phyloP scores from a whole-genome alignment of 2,329 filamentous ascomycete genomes.

The Penicillium concentricum region DNA sequence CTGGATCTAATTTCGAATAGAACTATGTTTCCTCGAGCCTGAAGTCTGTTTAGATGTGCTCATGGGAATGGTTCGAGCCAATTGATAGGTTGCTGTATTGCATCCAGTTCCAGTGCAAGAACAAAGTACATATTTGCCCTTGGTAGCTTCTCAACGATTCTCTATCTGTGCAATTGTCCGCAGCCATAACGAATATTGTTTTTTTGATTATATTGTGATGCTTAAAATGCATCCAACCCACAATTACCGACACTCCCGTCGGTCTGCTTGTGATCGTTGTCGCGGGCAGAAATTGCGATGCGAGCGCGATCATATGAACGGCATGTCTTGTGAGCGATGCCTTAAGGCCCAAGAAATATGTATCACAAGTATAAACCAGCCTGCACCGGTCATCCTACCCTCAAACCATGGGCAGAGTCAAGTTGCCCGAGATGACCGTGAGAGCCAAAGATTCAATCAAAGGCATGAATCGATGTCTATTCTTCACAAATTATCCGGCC shows the following conservation, averaged over 20 bases:
- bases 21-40: background rate
- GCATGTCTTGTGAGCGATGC: conserved; percentile 24
- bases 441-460: background rate
- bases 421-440: background rate
- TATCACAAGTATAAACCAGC: conserved; percentile 20
- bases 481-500: conserved; percentile 13
- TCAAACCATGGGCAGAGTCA: background rate
- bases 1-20: conserved; percentile 1
- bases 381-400: conserved; percentile 2
- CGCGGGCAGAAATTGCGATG: conserved; percentile 26
- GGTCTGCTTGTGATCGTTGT: conserved; percentile 26
- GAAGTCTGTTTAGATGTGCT: background rate
- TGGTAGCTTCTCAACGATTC: background rate
- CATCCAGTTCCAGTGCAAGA: background rate
- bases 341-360: conserved; percentile 26
- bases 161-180: background rate
- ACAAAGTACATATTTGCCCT: conserved; percentile 1
- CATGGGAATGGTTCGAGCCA: background rate
- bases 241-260: conserved; percentile 24
- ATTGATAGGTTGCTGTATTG: background rate
- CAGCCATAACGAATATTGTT: background rate
- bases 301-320: conserved; percentile 21
- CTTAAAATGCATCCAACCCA: conserved; percentile 16
- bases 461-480: conserved; percentile 6
- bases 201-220: too few species aligned